phyloP scores from a whole-genome alignment of 805 yeast genomes.

The Barnettozyma siamensis region DNA sequence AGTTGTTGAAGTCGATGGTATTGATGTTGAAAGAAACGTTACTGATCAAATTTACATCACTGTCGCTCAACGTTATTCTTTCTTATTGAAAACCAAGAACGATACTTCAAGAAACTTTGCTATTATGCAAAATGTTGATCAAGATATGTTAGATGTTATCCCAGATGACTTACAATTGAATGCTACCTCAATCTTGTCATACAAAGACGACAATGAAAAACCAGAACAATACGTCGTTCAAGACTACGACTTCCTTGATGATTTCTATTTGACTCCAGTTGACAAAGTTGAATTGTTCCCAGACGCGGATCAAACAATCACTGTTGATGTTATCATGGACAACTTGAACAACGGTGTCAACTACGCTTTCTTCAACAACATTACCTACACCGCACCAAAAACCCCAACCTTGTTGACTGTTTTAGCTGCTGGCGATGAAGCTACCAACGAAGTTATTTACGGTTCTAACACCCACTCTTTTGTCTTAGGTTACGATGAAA shows the following conservation, averaged over 20 bases:
- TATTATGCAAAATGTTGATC: constrained; percentile 76
- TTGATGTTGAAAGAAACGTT: constrained; percentile 68
- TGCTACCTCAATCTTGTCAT: constrained; percentile 69
- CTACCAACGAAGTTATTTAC: constrained; percentile 47
- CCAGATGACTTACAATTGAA: constrained; percentile 65
- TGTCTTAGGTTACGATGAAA: constrained; percentile 25
- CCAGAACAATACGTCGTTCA: constrained; percentile 39
- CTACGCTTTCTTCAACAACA: constrained; percentile 94
- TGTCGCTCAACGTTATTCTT: constrained; percentile 88
- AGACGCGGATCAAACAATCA: constrained; percentile 64
- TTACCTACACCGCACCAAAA: constrained; percentile 71
- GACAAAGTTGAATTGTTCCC: constrained; percentile 48
- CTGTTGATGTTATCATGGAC: constrained; percentile 77
- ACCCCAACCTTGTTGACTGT: constrained; percentile 83
- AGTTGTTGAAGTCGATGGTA: constrained; percentile 88
- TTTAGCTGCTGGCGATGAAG: constrained; percentile 60
- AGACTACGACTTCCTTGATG: constrained; percentile 58
- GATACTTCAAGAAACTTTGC: constrained; percentile 65
- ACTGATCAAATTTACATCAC: constrained; percentile 73
- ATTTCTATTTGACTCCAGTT: constrained; percentile 66
- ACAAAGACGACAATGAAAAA: constrained; percentile 38
- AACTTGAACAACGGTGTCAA: constrained; percentile 82
- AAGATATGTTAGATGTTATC: constrained; percentile 70
- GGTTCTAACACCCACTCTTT: constrained; percentile 44
- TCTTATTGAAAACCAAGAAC: constrained; percentile 68